Conservation (phyloP, 2,329 filamentous ascomycete species). For the Anisogramma anomala region DNA sequence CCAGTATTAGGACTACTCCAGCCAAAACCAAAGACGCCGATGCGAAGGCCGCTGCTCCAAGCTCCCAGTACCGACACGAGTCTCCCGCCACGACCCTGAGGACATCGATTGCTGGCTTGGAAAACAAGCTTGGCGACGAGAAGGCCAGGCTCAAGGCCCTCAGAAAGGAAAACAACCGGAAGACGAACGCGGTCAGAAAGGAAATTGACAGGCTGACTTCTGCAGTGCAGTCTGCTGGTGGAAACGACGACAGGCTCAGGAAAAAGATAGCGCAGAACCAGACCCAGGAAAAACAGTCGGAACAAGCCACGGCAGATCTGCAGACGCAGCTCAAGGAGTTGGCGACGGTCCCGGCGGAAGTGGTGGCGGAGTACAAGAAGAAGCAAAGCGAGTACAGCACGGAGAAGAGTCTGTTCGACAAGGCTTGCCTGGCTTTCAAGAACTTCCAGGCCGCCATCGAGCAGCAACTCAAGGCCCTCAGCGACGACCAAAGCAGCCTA, state of each 20-base stretch:
- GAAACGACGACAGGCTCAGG: slow-evolving; percentile 63
- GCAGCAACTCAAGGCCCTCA: slow-evolving; percentile 48
- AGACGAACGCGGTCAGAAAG: slow-evolving; percentile 54
- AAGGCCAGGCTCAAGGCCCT: slow-evolving; percentile 56
- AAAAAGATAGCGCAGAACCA: slow-evolving; percentile 66
- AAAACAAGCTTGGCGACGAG: slow-evolving; percentile 58
- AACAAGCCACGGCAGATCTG: slow-evolving; percentile 23
- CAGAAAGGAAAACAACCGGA: slow-evolving; percentile 64
- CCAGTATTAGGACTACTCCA: slow-evolving; percentile 55
- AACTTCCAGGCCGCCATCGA: slow-evolving; percentile 51
- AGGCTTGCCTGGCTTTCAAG: slow-evolving; percentile 41
- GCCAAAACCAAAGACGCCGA: slow-evolving; percentile 34
- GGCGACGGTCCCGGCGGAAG: slow-evolving; percentile 51
- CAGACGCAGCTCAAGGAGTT: slow-evolving; percentile 54
- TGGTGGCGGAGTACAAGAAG: slow-evolving; percentile 44
- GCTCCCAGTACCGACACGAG: slow-evolving; percentile 53
- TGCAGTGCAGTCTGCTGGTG: slow-evolving; percentile 56
- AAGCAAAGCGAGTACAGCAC: slow-evolving; percentile 40
- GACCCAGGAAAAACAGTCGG: slow-evolving; percentile 56
- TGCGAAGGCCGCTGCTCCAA: slow-evolving; percentile 34
- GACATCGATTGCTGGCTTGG: slow-evolving; percentile 62
- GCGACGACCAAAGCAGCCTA: slow-evolving; percentile 51
- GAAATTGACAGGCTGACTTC: slow-evolving; percentile 60
- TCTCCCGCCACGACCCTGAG: slow-evolving; percentile 67
- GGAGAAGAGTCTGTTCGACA: slow-evolving; percentile 50